A percentile compares a stretch with the other conserved stretches of the same genome.
These are phyloP conservation scores for Backusella circina DNA, from an alignment of 192 early-diverging fungal genomes.

Conservation along the genomic window DNA sequence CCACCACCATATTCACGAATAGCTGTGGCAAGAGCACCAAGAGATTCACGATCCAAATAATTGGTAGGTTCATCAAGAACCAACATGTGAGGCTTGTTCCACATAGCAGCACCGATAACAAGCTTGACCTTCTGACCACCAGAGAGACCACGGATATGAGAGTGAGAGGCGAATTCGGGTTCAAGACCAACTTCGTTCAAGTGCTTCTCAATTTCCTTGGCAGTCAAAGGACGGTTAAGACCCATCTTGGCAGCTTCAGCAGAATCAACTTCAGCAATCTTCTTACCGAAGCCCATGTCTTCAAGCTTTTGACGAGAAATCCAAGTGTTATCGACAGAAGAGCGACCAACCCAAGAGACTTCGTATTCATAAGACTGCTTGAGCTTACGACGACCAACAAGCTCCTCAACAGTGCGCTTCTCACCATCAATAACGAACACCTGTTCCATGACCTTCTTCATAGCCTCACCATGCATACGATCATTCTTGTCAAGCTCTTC, in stretches of 20 bases:
- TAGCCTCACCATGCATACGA: slow-evolving; percentile 63
- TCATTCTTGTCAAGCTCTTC: slow-evolving; percentile 73
- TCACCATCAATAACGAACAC: slow-evolving; percentile 51
- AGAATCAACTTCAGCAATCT: slow-evolving; percentile 73
- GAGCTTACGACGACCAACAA: slow-evolving; percentile 74
- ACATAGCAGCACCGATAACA: slow-evolving; percentile 79
- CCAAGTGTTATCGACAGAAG: slow-evolving; percentile 69
- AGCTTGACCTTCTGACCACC: slow-evolving; percentile 88
- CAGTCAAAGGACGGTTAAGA: slow-evolving; percentile 67
- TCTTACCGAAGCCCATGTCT: slow-evolving; percentile 73
- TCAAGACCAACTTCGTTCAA: slow-evolving; percentile 75
- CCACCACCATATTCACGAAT: slow-evolving; percentile 76
- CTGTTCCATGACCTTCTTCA: slow-evolving; percentile 55
- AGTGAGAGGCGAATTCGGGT: slow-evolving; percentile 71
- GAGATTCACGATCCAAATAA: slow-evolving; percentile 62
- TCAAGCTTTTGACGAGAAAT: slow-evolving; percentile 65
- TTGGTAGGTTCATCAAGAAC: slow-evolving; percentile 88
- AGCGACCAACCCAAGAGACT: slow-evolving; percentile 64
- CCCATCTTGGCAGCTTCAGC: slow-evolving; percentile 74
- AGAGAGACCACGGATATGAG: slow-evolving; percentile 64
- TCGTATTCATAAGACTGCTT: slow-evolving; percentile 85
- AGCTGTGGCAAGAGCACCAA: slow-evolving; percentile 67
- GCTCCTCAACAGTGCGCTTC: slow-evolving; percentile 60
- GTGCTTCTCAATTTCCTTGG: slow-evolving; percentile 68
- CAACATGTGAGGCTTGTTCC: slow-evolving; percentile 87